Evolutionary conservation across 345 rosid species (phyloP).

Genomic region (Psidium guajava): DNA sequence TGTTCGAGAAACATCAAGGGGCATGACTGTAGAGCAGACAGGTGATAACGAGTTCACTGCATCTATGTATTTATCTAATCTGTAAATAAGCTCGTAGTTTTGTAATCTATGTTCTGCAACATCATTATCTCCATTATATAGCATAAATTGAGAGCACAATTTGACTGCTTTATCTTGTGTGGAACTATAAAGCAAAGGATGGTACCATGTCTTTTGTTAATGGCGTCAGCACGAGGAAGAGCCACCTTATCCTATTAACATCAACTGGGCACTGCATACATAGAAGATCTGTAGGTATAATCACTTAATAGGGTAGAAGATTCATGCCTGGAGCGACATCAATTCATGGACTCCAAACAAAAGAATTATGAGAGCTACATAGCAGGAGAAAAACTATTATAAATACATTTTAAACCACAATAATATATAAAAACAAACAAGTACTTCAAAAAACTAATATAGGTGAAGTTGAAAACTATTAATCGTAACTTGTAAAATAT

Average conservation of each 20-base stretch:
- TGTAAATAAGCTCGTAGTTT: not conserved
- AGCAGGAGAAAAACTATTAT: not conserved
- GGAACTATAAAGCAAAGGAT: not conserved
- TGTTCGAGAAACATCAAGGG: not conserved
- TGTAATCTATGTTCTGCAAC: not conserved
- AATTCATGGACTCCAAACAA: too few species aligned
- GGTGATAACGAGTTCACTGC: not conserved
- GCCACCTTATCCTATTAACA: too few species aligned
- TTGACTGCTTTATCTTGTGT: not conserved
- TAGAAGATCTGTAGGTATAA: too few species aligned
- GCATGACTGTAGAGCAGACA: not conserved
- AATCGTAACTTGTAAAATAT: not conserved
- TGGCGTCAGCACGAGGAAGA: not conserved
- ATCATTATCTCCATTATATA: not conserved
- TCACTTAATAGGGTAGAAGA: too few species aligned
- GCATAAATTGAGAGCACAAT: not conserved
- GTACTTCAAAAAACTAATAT: not conserved
- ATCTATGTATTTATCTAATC: not conserved
- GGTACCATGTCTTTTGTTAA: not conserved
- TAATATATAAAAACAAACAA: not conserved
- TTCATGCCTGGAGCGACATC: too few species aligned
- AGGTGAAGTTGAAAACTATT: not conserved
- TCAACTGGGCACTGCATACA: too few species aligned
- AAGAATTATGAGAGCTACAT: not conserved
- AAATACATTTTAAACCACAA: not conserved